Percentiles rank a stretch among this genome's conserved stretches.
Conservation (phyloP, 176 grass and related monocot genomes). For the Ensete glaucum region DNA sequence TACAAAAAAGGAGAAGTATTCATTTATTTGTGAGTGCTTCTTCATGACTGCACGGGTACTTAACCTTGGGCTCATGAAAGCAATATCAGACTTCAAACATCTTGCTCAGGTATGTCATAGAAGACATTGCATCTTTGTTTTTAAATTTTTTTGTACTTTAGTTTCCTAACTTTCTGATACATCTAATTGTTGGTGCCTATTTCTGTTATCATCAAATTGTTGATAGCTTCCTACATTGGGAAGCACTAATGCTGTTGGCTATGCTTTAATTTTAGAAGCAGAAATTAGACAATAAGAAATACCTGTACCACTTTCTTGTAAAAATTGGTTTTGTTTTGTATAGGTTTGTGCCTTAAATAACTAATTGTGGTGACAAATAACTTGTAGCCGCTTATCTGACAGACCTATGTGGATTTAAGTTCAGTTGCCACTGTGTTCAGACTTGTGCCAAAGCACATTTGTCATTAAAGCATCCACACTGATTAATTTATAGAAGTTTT, state of each 20-base stretch:
- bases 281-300: too few relatives aligned
- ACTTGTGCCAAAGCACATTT: too few relatives aligned
- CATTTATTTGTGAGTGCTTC: constrained; percentile 94
- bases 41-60: constrained; percentile 95
- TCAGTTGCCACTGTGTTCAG: too few relatives aligned
- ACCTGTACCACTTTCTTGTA: too few relatives aligned
- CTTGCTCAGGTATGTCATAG: constrained; percentile 60
- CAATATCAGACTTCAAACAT: constrained; percentile 81
- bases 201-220: too few relatives aligned
- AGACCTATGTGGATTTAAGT: too few relatives aligned
- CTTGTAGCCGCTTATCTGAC: too few relatives aligned
- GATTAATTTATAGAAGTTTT: too few relatives aligned
- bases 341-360: too few relatives aligned
- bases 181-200: neutral
- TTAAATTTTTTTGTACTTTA: neutral
- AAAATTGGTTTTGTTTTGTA: too few relatives aligned
- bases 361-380: too few relatives aligned
- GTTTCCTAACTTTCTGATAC: constrained; percentile 11
- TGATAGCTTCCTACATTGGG: neutral
- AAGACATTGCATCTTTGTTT: constrained; percentile 6
- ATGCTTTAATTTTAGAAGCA: neutral
- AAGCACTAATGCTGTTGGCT: neutral
- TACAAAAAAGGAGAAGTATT: constrained; percentile 71
- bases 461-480: too few relatives aligned
- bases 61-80: constrained; percentile 92